These are phyloP conservation scores for Globisporangium rhizosaccharum DNA, from an alignment of 352 stramenopile genomes.

Conservation along the genomic window DNA sequence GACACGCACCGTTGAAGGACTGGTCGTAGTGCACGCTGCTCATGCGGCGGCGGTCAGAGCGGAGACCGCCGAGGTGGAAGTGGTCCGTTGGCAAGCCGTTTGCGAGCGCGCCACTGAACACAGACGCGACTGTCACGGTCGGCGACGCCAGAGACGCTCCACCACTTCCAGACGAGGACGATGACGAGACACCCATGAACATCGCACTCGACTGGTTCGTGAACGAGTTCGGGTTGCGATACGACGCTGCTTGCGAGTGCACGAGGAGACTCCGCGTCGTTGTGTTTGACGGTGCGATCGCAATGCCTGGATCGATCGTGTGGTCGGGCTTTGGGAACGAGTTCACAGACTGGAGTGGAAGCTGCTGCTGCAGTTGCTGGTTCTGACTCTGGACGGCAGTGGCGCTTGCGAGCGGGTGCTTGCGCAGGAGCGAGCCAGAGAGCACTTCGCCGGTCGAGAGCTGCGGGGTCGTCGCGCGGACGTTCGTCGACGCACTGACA, in stretches of 20 bases:
- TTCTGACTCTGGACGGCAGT: slow-evolving; percentile 1
- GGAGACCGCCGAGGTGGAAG: slow-evolving; percentile 29
- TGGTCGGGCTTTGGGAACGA: slow-evolving; percentile 40
- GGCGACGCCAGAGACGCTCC: slow-evolving; percentile 18
- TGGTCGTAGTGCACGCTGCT: slow-evolving; percentile 58
- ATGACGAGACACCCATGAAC: slow-evolving; percentile 6
- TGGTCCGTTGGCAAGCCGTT: slow-evolving; percentile 23
- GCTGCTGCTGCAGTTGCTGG: slow-evolving; percentile 7
- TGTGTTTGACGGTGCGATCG: slow-evolving; percentile 38
- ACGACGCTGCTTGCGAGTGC: slow-evolving; percentile 13
- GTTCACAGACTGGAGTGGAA: slow-evolving; percentile 16
- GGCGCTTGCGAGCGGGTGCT: slow-evolving; percentile 19
- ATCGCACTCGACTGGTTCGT: slow-evolving; percentile 24
- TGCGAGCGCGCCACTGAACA: slow-evolving; percentile 20
- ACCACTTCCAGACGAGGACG: slow-evolving; percentile 2
- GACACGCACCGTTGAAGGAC: slow-evolving; percentile 23
- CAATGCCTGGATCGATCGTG: slow-evolving; percentile 31
- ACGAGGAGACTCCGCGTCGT: slow-evolving; percentile 36
- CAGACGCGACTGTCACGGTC: slow-evolving; percentile 48
- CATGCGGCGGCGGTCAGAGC: slow-evolving; percentile 37
- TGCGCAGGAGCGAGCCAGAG: slow-evolving; percentile 38
- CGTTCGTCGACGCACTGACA: background rate
- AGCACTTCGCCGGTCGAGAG: slow-evolving; percentile 34
- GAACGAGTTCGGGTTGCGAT: slow-evolving; percentile 11
- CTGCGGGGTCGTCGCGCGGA: slow-evolving; percentile 13